Conservation (phyloP, 2,329 filamentous ascomycete genomes). For the Aspergillus fijiensis region DNA sequence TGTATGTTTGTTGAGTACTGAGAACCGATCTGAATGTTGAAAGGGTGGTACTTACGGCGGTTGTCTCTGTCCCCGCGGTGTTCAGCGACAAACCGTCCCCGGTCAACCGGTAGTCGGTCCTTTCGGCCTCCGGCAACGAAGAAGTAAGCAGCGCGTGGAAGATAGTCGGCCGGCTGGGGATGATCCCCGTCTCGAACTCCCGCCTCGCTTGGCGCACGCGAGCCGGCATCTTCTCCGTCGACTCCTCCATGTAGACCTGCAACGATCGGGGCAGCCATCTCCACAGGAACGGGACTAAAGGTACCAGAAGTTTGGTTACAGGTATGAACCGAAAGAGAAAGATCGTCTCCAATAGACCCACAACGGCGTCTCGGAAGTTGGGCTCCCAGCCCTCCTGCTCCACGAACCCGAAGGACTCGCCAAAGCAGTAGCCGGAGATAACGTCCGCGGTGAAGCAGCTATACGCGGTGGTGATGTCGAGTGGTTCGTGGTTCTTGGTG, state of each 20-base stretch:
- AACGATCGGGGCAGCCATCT: too few relatives aligned
- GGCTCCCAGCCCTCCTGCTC: background rate
- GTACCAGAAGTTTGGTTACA: too few relatives aligned
- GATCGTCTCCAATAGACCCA: background rate
- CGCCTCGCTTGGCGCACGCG: background rate
- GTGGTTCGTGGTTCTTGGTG: background rate
- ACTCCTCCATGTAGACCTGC: background rate
- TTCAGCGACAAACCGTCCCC: background rate
- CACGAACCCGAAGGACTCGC: conserved; percentile 1
- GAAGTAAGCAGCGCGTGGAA: background rate
- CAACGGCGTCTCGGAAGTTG: background rate
- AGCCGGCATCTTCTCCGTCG: background rate
- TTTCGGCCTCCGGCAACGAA: background rate
- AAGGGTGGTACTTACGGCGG: background rate
- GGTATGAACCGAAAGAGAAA: background rate
- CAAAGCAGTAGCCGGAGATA: conserved; percentile 6
- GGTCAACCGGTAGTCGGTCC: background rate
- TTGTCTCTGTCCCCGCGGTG: background rate
- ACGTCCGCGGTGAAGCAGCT: conserved; percentile 3
- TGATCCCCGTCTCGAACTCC: background rate
- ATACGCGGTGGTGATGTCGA: background rate
- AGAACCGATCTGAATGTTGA: background rate
- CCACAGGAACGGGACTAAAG: too few relatives aligned
- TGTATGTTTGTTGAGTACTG: background rate
- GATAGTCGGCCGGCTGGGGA: background rate